Base-by-base conservation (phyloP, 2,329 filamentous ascomycete genomes). In the Pseudogymnoascus destructans region DNA sequence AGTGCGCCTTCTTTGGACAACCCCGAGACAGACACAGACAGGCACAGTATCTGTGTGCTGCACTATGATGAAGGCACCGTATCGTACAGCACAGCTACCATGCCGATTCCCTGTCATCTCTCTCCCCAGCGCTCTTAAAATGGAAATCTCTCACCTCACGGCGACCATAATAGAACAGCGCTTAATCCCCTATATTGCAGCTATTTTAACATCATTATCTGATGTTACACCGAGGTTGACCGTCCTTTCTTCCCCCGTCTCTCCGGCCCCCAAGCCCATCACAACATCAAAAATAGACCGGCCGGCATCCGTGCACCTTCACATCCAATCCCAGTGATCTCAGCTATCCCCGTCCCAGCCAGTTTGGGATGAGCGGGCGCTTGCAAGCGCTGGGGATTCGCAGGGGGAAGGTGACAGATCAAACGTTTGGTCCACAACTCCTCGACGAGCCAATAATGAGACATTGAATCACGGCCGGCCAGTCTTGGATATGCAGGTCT, bases 381-480 rank as follows among this genome's bases (percentile, higher is more conserved):
- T 49, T 49, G 42, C 42, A 49, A 49, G 42, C 42, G 42, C 42
- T 49, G 42, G 42, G 42, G 9, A 49, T 49, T 49, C 19, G 23
- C 42, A 49, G 23, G 42, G 42, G 36, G 42, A n/a, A 49, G 42
- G 42, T 49, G 42, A 49, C 42, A 49, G 42, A 49, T 49, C 42
- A 49, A 49, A 49, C 42, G 42, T 27, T 10, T 49, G 42, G 42
- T 49, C 42, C 42, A 49, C 42, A 23, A 49, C 42, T 49, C 42
- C 13, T 49, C 23, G 23, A 49, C n/a, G 10, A 13, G 42, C 42
- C 42, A 49, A 13, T 49, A 27, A 49, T 49, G 42, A 49, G 42
- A 49, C 42, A 49, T 49, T 21, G 8, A 49, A 27, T 27, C 13
- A 15, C n/a, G 42, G 42, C 42, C 42, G 42, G 42, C n/a, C 42